These are phyloP conservation scores for Setomelanomma holmii DNA, from an alignment of 2,329 filamentous ascomycete species.

Conservation along the genomic window DNA sequence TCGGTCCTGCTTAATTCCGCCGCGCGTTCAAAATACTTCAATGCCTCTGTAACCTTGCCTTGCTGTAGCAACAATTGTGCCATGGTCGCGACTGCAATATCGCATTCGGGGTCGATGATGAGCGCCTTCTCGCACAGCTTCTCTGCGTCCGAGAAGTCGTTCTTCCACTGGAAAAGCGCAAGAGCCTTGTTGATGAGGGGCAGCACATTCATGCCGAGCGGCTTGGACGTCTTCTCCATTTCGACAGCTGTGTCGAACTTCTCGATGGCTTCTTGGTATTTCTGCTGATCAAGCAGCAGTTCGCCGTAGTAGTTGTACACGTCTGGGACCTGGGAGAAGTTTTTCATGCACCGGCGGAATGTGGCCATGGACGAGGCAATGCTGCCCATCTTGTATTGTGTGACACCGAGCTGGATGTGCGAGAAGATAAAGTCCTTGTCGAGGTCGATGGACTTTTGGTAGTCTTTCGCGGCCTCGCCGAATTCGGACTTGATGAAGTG, in stretches of 20 bases:
- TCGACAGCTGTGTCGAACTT: constrained; percentile 99
- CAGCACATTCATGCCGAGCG: constrained; percentile 95
- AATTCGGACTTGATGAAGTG: constrained; percentile 98
- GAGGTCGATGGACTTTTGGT: constrained; percentile 98
- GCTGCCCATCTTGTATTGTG: constrained; percentile 99
- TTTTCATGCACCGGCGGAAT: constrained; percentile 97
- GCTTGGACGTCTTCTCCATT: constrained; percentile 95
- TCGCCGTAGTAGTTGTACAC: constrained; percentile 99
- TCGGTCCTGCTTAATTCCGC: constrained; percentile 94
- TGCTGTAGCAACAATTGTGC: constrained; percentile 96
- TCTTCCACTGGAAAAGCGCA: constrained; percentile 97
- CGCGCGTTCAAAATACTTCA: constrained; percentile 96
- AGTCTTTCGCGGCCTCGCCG: constrained; percentile 92
- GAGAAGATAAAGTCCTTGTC: constrained; percentile 98
- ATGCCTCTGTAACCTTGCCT: constrained; percentile 92
- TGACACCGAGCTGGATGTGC: constrained; percentile 98
- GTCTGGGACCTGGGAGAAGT: constrained; percentile 94
- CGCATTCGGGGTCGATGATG: constrained; percentile 97
- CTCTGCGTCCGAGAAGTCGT: constrained; percentile 93
- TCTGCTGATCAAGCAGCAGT: constrained; percentile 93
- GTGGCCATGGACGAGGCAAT: constrained; percentile 98
- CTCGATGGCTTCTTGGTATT: constrained; percentile 92
- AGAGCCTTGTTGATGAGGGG: constrained; percentile 98
- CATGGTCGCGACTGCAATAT: constrained; percentile 98
- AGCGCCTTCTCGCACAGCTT: constrained; percentile 96